Conservation (phyloP, 2,329 filamentous ascomycete species). For the Phialemonium atrogriseum region DNA sequence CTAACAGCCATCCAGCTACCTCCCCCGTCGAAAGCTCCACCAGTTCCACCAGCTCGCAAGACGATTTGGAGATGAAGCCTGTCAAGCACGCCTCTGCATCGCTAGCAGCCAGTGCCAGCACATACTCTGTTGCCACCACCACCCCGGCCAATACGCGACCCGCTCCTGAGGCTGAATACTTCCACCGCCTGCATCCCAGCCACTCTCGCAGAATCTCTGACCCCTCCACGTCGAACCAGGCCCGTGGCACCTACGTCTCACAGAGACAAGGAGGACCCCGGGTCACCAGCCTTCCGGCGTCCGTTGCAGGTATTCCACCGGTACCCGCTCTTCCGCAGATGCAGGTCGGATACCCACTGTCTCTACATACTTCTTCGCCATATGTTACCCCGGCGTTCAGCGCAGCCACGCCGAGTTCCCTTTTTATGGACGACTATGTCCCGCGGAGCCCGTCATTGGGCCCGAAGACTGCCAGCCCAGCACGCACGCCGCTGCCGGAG, state of each 20-base stretch:
- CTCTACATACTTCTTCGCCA: conserved; percentile 3
- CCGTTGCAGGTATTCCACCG: conserved; percentile 13
- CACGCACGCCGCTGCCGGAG: conserved; percentile 2
- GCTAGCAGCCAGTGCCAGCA: conserved; percentile 6
- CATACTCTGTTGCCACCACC: background rate
- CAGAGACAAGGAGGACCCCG: conserved; percentile 3
- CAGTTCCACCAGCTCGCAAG: conserved; percentile 29
- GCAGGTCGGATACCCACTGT: conserved; percentile 9
- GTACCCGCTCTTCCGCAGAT: conserved; percentile 14
- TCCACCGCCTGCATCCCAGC: conserved; percentile 17
- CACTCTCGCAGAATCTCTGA: conserved; percentile 12
- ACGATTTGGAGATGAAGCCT: conserved; percentile 30
- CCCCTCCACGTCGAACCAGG: conserved; percentile 12
- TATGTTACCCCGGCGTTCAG: conserved; percentile 4
- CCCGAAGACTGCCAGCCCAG: conserved; percentile 4
- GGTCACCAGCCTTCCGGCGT: conserved; percentile 6
- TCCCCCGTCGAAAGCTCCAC: conserved; percentile 27
- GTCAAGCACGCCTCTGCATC: conserved; percentile 9
- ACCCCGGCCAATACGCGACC: conserved; percentile 2
- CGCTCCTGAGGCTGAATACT: conserved; percentile 9
- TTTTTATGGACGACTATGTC: conserved; percentile 9
- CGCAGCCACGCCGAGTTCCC: conserved; percentile 10
- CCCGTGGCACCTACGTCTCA: conserved; percentile 6
- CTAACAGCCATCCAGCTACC: conserved; percentile 7
- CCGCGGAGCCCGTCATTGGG: conserved; percentile 10